Conservation (phyloP, 2,329 filamentous ascomycete species). For the Diplodia corticola region DNA sequence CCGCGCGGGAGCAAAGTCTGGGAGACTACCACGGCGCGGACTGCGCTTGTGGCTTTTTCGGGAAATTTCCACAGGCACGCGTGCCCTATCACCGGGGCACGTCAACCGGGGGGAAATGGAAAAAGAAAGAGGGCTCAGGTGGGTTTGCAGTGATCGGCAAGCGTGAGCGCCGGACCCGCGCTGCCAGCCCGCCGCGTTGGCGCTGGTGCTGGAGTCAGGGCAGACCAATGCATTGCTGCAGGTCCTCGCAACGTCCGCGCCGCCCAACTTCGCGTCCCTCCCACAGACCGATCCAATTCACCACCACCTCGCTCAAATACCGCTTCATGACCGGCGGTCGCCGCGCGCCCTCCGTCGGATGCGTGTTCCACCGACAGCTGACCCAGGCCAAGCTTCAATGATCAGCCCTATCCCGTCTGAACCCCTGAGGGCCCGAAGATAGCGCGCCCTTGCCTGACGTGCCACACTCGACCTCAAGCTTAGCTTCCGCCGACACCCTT, state of each 20-base stretch:
- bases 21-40: neutral
- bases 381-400: constrained; percentile 21
- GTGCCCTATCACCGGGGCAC: neutral
- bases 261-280: constrained; percentile 16
- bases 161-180: constrained; percentile 11
- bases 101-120: neutral
- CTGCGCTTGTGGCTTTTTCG: constrained; percentile 5
- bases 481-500: constrained; percentile 12
- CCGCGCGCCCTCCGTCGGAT: constrained; percentile 3
- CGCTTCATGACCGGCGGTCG: constrained; percentile 7
- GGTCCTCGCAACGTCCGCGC: constrained; percentile 13
- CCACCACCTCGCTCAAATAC: neutral
- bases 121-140: neutral
- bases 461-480: constrained; percentile 18
- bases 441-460: constrained; percentile 23
- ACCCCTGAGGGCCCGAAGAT: constrained; percentile 23
- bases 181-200: constrained; percentile 5
- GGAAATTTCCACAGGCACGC: constrained; percentile 10
- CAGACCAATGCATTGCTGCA: constrained; percentile 14
- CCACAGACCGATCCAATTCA: constrained; percentile 3
- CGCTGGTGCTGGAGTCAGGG: constrained; percentile 13
- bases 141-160: constrained; percentile 4
- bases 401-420: constrained; percentile 23
- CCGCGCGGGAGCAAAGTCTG: neutral
- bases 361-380: neutral